Percentiles rank a stretch among this genome's conserved stretches.
Evolutionary conservation across 2,329 filamentous ascomycete species (phyloP).

Genomic region (Knoxdaviesia capensis): DNA sequence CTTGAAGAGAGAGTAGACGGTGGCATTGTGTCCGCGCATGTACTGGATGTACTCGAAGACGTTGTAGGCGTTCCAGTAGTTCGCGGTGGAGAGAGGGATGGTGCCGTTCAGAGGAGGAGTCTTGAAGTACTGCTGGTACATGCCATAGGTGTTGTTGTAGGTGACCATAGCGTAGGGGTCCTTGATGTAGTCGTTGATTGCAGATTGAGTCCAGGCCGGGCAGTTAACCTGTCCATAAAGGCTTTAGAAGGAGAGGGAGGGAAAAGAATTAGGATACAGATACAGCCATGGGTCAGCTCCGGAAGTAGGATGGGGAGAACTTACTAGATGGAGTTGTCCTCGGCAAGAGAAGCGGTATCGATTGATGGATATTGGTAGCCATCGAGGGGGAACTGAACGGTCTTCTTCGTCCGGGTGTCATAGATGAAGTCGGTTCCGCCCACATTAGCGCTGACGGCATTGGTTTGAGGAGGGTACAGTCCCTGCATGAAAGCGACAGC

Average conservation of each 20-base stretch:
- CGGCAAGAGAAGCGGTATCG: slow-evolving; percentile 24
- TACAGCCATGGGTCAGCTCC: not conserved
- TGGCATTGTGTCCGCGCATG: slow-evolving; percentile 28
- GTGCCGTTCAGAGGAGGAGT: slow-evolving; percentile 15
- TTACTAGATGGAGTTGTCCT: slow-evolving; percentile 25
- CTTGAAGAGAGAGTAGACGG: slow-evolving; percentile 17
- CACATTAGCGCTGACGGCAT: slow-evolving; percentile 15
- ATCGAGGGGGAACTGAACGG: slow-evolving; percentile 43
- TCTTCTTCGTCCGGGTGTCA: slow-evolving; percentile 8
- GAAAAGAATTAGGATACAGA: not conserved
- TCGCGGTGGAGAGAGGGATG: slow-evolving; percentile 14
- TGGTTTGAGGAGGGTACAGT: slow-evolving; percentile 52
- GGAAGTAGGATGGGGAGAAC: slow-evolving; percentile 5
- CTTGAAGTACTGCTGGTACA: slow-evolving; percentile 23
- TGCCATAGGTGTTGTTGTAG: slow-evolving; percentile 12
- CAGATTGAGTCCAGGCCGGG: slow-evolving; percentile 15
- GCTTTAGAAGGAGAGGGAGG: not conserved
- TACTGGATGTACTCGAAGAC: slow-evolving; percentile 37
- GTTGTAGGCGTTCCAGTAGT: slow-evolving; percentile 27
- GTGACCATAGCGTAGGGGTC: slow-evolving; percentile 9
- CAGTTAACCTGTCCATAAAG: slow-evolving; percentile 11
- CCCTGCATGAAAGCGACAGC: slow-evolving; percentile 67
- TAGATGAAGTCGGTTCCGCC: slow-evolving; percentile 9
- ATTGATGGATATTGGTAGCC: slow-evolving; percentile 70
- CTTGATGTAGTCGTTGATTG: slow-evolving; percentile 8